Percentiles rank a stretch among this genome's conserved stretches.
phyloP scores from a whole-genome alignment of 176 grass and related monocot species.

The Elymus sibiricus region DNA sequence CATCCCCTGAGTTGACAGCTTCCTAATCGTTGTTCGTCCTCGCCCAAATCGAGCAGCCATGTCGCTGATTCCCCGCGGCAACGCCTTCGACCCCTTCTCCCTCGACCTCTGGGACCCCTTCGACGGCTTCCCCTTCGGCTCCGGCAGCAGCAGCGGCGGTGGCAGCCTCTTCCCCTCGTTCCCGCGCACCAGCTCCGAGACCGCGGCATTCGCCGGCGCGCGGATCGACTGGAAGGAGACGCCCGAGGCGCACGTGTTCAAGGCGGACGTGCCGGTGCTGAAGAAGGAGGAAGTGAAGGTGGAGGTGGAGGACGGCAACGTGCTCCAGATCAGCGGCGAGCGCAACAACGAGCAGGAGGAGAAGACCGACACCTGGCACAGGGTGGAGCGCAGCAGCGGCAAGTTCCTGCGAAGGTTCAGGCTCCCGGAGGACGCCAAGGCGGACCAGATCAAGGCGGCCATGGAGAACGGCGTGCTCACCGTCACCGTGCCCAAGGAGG shows the following conservation, averaged over 20 bases:
- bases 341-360: slow-evolving; percentile 59
- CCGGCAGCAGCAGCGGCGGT: not conserved
- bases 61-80: not conserved
- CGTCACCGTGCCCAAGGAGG: slow-evolving; percentile 55
- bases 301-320: slow-evolving; percentile 52
- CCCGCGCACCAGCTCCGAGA: slow-evolving; percentile 21
- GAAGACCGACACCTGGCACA: slow-evolving; percentile 56
- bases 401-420: slow-evolving; percentile 53
- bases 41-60: not conserved
- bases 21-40: not conserved
- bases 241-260: slow-evolving; percentile 59
- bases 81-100: slow-evolving; percentile 10
- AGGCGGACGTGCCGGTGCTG: slow-evolving; percentile 57
- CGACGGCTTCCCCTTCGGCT: slow-evolving; percentile 12
- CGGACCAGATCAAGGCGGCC: slow-evolving; percentile 43
- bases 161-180: not conserved
- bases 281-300: slow-evolving; percentile 72
- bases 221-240: slow-evolving; percentile 66
- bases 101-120: not conserved
- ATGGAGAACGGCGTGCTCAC: slow-evolving; percentile 70
- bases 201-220: slow-evolving; percentile 30
- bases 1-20: not conserved
- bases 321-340: slow-evolving; percentile 59
- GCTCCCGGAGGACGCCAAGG: slow-evolving; percentile 48
- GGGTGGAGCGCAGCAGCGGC: slow-evolving; percentile 58